Percentiles rank a stretch among this genome's conserved stretches.
phyloP scores from a whole-genome alignment of 371 early-diverging fungal genomes.

The Mycotypha africana region DNA sequence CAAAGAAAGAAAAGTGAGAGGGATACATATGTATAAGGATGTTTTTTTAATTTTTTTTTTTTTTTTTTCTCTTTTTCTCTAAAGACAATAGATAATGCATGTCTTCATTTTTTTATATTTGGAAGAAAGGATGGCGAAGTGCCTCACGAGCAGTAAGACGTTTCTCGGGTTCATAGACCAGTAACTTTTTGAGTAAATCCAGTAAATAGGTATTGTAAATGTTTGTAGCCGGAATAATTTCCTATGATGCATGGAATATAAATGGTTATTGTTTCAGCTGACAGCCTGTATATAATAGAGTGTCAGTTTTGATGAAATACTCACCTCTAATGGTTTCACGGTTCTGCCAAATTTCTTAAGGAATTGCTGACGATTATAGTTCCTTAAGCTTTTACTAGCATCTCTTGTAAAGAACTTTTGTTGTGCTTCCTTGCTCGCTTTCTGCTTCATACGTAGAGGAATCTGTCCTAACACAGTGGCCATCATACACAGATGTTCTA shows the following conservation, averaged over 20 bases:
- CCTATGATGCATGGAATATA: neutral
- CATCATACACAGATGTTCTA: constrained; percentile 72
- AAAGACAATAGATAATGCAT: too few species aligned
- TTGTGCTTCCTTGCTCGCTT: constrained; percentile 37
- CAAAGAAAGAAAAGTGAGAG: too few species aligned
- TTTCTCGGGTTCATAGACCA: constrained; percentile 82
- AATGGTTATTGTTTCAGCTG: neutral
- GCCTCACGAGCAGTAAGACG: constrained; percentile 84
- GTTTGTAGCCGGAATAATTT: too few species aligned
- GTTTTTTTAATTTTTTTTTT: too few species aligned
- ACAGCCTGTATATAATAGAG: too few species aligned
- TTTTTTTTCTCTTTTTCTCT: too few species aligned
- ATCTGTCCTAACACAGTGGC: constrained; percentile 48
- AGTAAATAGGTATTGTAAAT: constrained; percentile 35
- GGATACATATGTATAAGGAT: too few species aligned
- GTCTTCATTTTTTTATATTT: neutral
- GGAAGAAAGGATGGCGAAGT: constrained; percentile 82
- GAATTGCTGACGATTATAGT: constrained; percentile 56
- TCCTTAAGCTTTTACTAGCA: too few species aligned
- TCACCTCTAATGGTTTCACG: constrained; percentile 48
- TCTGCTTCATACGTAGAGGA: constrained; percentile 5
- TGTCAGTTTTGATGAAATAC: too few species aligned
- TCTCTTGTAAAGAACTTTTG: constrained; percentile 50
- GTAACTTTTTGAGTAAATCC: constrained; percentile 70
- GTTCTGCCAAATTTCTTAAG: constrained; percentile 61